Percentiles rank a stretch among this genome's conserved stretches.
Conservation (phyloP, 2,329 filamentous ascomycete genomes). For the Ophiocordyceps camponoti-floridani region DNA sequence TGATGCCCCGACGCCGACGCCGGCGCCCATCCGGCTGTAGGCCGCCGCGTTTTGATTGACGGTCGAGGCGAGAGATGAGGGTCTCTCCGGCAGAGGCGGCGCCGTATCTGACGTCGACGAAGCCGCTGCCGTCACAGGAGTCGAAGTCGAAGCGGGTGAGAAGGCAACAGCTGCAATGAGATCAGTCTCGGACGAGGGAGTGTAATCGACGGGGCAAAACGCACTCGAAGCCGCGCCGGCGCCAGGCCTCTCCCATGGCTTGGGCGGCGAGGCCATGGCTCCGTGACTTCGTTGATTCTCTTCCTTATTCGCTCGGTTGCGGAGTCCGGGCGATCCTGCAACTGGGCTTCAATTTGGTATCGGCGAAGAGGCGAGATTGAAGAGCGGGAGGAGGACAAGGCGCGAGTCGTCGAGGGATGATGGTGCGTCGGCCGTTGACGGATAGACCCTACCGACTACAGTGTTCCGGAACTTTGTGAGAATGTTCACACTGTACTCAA, state of each 20-base stretch:
- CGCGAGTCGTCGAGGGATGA: neutral
- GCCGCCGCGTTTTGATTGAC: conserved; percentile 22
- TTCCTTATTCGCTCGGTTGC: neutral
- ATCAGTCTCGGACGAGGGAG: neutral
- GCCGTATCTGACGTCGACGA: neutral
- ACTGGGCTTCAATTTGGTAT: no score
- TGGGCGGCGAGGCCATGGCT: conserved; percentile 65
- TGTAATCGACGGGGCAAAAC: neutral
- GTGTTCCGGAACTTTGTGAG: no score
- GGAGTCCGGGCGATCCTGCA: neutral
- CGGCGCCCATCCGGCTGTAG: conserved; percentile 36
- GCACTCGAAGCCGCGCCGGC: conserved; percentile 14
- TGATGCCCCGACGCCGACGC: conserved; percentile 25
- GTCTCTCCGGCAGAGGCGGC: conserved; percentile 7
- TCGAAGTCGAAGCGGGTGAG: no score
- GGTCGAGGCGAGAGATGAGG: conserved; percentile 9
- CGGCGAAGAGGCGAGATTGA: no score
- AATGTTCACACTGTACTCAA: neutral
- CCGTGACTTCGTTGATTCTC: neutral
- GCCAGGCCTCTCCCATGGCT: conserved; percentile 85
- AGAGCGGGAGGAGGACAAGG: no score
- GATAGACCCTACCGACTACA: no score
- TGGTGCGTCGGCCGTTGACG: neutral
- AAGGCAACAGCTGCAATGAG: neutral
- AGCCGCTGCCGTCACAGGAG: neutral